These are phyloP conservation scores for Arthrobotrys megalospora DNA, from an alignment of 2,329 filamentous ascomycete genomes.

Conservation along the genomic window DNA sequence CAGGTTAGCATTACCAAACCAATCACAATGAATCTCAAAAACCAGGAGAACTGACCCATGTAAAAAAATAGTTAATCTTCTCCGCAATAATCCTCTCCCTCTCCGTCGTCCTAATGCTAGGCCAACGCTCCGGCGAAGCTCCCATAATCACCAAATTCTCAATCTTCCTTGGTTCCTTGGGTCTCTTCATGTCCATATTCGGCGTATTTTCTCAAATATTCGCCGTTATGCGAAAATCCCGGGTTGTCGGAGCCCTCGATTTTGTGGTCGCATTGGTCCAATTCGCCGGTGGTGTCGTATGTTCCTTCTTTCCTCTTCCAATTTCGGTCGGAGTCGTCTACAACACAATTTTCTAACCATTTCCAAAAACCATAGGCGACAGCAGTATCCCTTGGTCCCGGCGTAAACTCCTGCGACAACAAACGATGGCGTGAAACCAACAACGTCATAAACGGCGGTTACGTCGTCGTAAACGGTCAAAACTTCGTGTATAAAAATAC, in stretches of 20 bases:
- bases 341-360: conserved; percentile 36
- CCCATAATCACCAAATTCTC: conserved; percentile 54
- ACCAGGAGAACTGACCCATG: not conserved
- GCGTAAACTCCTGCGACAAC: conserved; percentile 56
- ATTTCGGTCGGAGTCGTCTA: not conserved
- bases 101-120: conserved; percentile 47
- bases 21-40: too few species aligned
- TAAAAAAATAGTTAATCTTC: conserved; percentile 36
- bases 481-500: conserved; percentile 50
- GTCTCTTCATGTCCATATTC: conserved; percentile 53
- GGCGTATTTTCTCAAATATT: conserved; percentile 55
- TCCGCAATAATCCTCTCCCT: conserved; percentile 46
- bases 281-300: conserved; percentile 57
- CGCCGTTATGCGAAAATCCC: conserved; percentile 30
- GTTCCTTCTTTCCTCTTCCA: not conserved
- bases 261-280: conserved; percentile 36
- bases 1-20: conserved; percentile 27
- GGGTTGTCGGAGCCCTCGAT: conserved; percentile 36
- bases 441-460: conserved; percentile 45
- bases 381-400: conserved; percentile 48
- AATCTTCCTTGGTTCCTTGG: conserved; percentile 37
- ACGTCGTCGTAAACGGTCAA: conserved; percentile 39
- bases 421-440: conserved; percentile 52
- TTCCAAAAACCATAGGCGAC: conserved; percentile 30
- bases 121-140: conserved; percentile 50